Evolutionary conservation across 805 yeast species (phyloP).

Genomic region (Saccharomycopsis vini): DNA sequence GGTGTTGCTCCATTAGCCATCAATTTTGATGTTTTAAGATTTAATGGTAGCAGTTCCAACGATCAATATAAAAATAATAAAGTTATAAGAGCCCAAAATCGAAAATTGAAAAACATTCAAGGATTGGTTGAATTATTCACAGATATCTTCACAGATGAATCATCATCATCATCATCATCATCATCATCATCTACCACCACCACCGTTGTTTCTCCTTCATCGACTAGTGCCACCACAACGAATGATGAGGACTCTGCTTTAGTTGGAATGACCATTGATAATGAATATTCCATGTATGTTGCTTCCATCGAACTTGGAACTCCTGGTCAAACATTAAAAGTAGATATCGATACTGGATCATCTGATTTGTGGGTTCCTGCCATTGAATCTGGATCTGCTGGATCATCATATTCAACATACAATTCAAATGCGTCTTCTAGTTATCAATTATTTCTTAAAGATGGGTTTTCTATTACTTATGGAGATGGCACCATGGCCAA

Average conservation of each 20-base stretch:
- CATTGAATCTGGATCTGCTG: neutral
- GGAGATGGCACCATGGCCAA: constrained; percentile 39
- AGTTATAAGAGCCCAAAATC: too few species aligned
- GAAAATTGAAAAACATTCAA: too few species aligned
- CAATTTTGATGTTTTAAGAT: too few species aligned
- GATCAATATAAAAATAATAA: too few species aligned
- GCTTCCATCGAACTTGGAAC: constrained; percentile 87
- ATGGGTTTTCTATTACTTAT: constrained; percentile 33
- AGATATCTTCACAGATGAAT: too few species aligned
- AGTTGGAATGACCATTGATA: too few species aligned
- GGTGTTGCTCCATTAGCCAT: too few species aligned
- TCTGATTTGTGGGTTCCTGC: constrained; percentile 93
- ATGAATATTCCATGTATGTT: constrained; percentile 40
- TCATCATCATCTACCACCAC: neutral
- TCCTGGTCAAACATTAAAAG: constrained; percentile 89
- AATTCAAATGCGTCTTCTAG: constrained; percentile 27
- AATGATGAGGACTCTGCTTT: too few species aligned
- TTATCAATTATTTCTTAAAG: constrained; percentile 25
- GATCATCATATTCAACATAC: constrained; percentile 30
- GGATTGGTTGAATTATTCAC: too few species aligned
- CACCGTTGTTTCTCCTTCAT: too few species aligned
- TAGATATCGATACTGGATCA: constrained; percentile 90
- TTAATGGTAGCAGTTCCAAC: too few species aligned
- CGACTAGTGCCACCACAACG: too few species aligned
- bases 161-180: neutral